phyloP scores from a whole-genome alignment of 1,284 basidiomycete species.

The Phellopilus nigrolimitatus region DNA sequence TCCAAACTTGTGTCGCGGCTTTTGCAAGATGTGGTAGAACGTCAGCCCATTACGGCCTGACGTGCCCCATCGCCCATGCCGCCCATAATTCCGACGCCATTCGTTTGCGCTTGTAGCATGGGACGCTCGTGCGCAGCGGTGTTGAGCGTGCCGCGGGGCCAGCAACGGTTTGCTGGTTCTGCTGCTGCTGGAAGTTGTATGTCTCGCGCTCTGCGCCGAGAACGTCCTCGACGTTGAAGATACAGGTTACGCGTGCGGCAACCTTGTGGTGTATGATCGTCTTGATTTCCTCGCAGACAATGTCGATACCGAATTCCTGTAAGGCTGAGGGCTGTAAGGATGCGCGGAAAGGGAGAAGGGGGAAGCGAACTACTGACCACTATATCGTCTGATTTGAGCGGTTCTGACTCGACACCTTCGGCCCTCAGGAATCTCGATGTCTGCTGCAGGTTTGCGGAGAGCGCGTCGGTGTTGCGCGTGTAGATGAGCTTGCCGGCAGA shows the following conservation, averaged over 20 bases:
- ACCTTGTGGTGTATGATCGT: conserved; percentile 99
- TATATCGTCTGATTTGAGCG: conserved; percentile 92
- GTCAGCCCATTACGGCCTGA: conserved; percentile 73
- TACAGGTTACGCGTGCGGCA: conserved; percentile 87
- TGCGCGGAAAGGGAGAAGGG: conserved; percentile 8
- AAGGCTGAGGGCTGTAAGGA: conserved; percentile 4
- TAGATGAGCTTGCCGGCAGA: no score
- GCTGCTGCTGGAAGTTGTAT: conserved; percentile 34
- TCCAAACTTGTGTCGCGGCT: conserved; percentile 93
- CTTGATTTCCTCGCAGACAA: conserved; percentile 97
- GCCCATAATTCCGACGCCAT: conserved; percentile 61
- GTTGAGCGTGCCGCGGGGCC: conserved; percentile 23
- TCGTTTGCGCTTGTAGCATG: conserved; percentile 45
- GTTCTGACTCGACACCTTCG: conserved; percentile 90
- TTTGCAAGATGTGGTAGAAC: conserved; percentile 82
- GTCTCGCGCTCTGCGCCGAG: conserved; percentile 56
- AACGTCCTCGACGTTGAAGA: conserved; percentile 84
- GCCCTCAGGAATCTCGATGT: no score
- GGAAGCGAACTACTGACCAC: conserved; percentile 48
- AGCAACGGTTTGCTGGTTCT: conserved; percentile 26
- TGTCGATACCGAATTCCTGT: conserved; percentile 98
- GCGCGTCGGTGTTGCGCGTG: no score
- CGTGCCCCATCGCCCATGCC: conserved; percentile 69
- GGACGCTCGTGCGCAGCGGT: conserved; percentile 45
- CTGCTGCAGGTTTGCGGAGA: no score